Conservation (phyloP, 768 basidiomycete genomes). For the Boletales sp. region DNA sequence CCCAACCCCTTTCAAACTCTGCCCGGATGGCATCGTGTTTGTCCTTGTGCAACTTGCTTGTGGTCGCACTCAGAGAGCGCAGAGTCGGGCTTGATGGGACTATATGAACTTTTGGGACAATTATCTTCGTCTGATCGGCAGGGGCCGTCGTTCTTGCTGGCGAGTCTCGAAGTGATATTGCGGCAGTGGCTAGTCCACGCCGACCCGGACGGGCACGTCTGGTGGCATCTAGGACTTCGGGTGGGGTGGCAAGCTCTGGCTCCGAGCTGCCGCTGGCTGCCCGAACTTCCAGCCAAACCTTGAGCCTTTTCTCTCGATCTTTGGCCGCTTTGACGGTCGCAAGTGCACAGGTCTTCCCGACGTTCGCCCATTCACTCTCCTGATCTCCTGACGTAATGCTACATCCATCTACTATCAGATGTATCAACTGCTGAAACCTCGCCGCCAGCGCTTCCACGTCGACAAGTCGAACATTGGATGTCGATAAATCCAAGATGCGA, state of each 20-base stretch:
- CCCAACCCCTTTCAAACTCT: slow-evolving; percentile 63
- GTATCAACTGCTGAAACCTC: slow-evolving; percentile 48
- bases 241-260: background rate
- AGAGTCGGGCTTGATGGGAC: slow-evolving; percentile 53
- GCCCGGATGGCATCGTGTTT: slow-evolving; percentile 39
- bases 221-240: slow-evolving; percentile 1
- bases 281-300: slow-evolving; percentile 43
- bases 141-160: slow-evolving; percentile 17
- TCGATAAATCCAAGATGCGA: slow-evolving; percentile 71
- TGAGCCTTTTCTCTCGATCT: slow-evolving; percentile 64
- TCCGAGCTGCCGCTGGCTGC: slow-evolving; percentile 2
- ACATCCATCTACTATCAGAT: slow-evolving; percentile 73
- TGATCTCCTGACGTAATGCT: slow-evolving; percentile 46
- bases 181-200: slow-evolving; percentile 60
- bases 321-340: slow-evolving; percentile 58
- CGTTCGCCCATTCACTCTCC: slow-evolving; percentile 52
- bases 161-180: slow-evolving; percentile 52
- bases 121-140: slow-evolving; percentile 4
- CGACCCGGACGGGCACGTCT: slow-evolving; percentile 43
- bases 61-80: slow-evolving; percentile 45
- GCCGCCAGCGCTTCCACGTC: slow-evolving; percentile 55
- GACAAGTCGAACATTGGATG: slow-evolving; percentile 50
- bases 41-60: slow-evolving; percentile 27
- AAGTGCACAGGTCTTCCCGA: slow-evolving; percentile 62
- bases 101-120: slow-evolving; percentile 47